Base-by-base conservation (phyloP, 495 filamentous ascomycete genomes). In the Hyaloscypha hepaticicola region DNA sequence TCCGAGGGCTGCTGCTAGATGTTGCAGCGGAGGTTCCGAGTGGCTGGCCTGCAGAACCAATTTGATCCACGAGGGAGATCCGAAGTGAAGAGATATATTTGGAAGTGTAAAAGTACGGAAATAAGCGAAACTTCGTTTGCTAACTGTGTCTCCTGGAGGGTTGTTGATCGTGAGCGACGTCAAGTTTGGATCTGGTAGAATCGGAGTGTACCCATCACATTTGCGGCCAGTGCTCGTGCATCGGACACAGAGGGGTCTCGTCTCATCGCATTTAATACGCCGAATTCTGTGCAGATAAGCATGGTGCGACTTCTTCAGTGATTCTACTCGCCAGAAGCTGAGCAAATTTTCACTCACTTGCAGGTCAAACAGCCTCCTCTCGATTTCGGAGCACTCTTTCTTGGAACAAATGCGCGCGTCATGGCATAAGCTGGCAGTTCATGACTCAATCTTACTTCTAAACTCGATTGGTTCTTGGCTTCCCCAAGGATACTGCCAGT, bases 261-360 rank as follows among this genome's bases (percentile, higher is more conserved):
- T 24, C 51, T 63, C 60, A 45, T 63, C 60, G 22, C 60, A 63
- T 27, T 63, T 63, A 6, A 63, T 55, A 28, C 51, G 60, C 21
- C 60, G 24, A 34, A 28, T 53, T 48, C 60, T 56, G 4, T 16
- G 19, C 4, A 45, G 38, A 16, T 14, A 16, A 4, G 14, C 16
- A 14, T 16, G 7, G 19, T 45, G 41, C 28, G 24, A 55, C 7
- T n/a, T 19, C 11, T 55, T 41, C 38, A 28, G 27, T 33, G 1
- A 12, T 59, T 58, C 12, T 7, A 16, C 5, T 33, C 24, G 22
- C 9, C 1, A 25, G 0, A 24, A 41, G 5, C 8, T 6, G 12
- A 29, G 29, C 29, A 59, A 5, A 31, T 57, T 16, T 31, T 22
- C 38, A 45, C 57, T 33, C 11, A 59, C 57, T 45, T 60, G 58